phyloP scores from a whole-genome alignment of 2,329 filamentous ascomycete species.

The Neopestalotiopsis rosae region DNA sequence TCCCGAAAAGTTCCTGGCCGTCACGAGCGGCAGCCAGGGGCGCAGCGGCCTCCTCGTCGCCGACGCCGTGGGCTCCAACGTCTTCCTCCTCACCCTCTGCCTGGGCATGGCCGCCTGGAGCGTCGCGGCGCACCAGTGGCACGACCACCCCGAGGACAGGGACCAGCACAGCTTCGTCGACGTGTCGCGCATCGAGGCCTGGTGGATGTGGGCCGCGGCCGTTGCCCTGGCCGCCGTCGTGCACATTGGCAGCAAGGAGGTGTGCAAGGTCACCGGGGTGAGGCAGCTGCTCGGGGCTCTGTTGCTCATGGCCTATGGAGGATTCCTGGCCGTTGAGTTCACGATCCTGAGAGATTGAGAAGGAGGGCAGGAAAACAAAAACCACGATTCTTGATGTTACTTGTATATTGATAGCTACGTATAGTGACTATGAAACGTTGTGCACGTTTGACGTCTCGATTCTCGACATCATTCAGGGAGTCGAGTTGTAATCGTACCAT shows the following conservation, averaged over 20 bases:
- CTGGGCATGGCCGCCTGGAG: background rate
- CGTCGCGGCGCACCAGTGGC: background rate
- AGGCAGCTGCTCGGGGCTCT: background rate
- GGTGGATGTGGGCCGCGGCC: background rate
- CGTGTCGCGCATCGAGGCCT: background rate
- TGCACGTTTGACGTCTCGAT: no score
- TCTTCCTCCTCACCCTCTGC: background rate
- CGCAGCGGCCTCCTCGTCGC: background rate
- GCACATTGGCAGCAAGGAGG: background rate
- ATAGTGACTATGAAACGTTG: no score
- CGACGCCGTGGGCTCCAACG: background rate
- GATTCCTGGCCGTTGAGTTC: background rate
- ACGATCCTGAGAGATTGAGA: background rate
- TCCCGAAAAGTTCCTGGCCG: background rate
- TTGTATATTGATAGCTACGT: no score
- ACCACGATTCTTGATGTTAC: no score
- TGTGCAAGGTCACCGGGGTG: background rate
- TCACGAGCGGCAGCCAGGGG: background rate
- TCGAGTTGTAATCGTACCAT: no score
- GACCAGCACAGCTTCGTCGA: background rate
- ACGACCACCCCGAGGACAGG: background rate
- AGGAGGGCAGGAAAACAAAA: no score
- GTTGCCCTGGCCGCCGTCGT: background rate
- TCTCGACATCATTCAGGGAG: no score
- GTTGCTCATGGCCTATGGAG: background rate